These are phyloP conservation scores for Geotrichum restrictum DNA, from an alignment of 1,139 yeast species.

Conservation along the genomic window DNA sequence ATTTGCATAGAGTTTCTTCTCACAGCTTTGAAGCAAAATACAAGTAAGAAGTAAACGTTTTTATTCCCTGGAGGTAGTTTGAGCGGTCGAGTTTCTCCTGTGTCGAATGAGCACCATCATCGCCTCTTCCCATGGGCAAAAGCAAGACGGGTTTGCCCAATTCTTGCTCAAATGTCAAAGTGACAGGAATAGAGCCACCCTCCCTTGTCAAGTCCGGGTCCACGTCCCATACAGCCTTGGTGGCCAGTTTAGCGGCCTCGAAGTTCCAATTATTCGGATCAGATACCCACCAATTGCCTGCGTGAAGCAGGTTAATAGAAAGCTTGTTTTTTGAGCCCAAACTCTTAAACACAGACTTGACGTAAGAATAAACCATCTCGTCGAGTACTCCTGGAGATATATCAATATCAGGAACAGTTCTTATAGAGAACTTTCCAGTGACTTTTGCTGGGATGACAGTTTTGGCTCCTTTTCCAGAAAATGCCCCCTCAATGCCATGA, in stretches of 20 bases:
- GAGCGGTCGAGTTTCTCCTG: constrained; percentile 87
- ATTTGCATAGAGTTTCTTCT: constrained; percentile 1
- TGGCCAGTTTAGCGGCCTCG: constrained; percentile 91
- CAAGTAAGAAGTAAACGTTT: constrained; percentile 88
- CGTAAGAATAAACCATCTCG: constrained; percentile 65
- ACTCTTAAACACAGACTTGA: constrained; percentile 58
- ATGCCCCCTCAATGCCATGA: constrained; percentile 98
- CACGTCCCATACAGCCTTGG: constrained; percentile 88
- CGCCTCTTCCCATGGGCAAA: constrained; percentile 97
- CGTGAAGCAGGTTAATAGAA: constrained; percentile 76
- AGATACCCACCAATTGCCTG: constrained; percentile 93
- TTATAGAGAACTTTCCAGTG: constrained; percentile 86
- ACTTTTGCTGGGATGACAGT: constrained; percentile 97
- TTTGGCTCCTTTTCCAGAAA: constrained; percentile 90
- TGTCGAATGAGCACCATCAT: constrained; percentile 97
- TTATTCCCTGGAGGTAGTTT: constrained; percentile 90
- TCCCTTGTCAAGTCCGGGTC: constrained; percentile 97
- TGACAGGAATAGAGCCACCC: constrained; percentile 97
- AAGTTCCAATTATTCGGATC: constrained; percentile 90
- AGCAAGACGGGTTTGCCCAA: constrained; percentile 79
- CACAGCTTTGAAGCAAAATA: constrained; percentile 61
- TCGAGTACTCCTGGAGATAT: constrained; percentile 64
- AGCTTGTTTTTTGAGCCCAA: constrained; percentile 72
- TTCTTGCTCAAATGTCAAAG: constrained; percentile 83
- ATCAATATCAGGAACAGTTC: constrained; percentile 94